Base-by-base conservation (phyloP, 208 protist genomes). In the Sergeia podlipaevii region DNA sequence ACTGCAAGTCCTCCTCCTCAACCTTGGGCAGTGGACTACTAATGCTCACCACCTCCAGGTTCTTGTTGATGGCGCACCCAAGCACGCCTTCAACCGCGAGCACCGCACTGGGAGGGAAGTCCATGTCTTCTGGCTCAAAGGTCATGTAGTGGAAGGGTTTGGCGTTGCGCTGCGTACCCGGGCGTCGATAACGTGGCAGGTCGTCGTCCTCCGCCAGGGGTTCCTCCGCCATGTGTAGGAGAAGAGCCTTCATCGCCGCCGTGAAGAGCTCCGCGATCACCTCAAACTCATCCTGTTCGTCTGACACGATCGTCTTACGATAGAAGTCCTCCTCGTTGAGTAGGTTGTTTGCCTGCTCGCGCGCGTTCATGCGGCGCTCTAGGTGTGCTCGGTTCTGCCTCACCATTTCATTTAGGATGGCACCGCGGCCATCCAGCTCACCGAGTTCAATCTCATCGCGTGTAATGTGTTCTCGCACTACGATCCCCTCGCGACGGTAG, bases 81-180 rank as follows among this genome's bases (percentile, higher is more conserved):
- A 93, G 62, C 2, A 93, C 89, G 36, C 80, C 80, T 63, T 93
- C 81, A 45, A 93, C 75, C 6, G 81, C 85, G 23, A 89, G 75
- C 21, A 60, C 65, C 2, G 81, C 81, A 36, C 75, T 93, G 2
- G 81, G 79, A 3, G 67, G 57, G 74, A 84, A 85, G 55, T 93
- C 80, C 85, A 93, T 93, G 69, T 93, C 85, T 37, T 88, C 81
- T 4, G 78, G 76, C 4, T 53, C 44, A 65, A 93, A 93, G 53
- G 85, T 89, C 77, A 93, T 87, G 72, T 93, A 93, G 69, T 93
- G 85, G 57, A 93, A 93, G 2, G 66, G 52, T 63, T 93, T 93
- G 17, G 79, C 73, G 41, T 68, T 52, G 1, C 85, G 80, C 51
- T 57, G 65, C 13, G 67, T 73, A 50, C 62, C 68, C 17, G 71